Evolutionary conservation across 2,329 filamentous ascomycete genomes (phyloP).

Genomic region (Amauroascus niger): DNA sequence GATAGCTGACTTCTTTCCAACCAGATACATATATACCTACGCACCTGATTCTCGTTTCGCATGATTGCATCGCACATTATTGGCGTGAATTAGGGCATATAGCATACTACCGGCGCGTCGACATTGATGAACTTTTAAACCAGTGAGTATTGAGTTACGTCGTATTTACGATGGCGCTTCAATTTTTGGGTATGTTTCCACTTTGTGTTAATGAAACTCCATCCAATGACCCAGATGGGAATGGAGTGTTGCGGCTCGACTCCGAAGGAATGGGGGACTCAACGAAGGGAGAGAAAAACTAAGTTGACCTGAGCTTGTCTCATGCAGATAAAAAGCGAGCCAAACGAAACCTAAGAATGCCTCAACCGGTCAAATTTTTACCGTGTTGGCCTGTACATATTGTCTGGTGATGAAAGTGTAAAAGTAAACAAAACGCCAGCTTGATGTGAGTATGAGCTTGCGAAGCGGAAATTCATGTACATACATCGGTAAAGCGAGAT

Average conservation of each 20-base stretch:
- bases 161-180: not conserved
- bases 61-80: slow-evolving; percentile 68
- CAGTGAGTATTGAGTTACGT: slow-evolving; percentile 4
- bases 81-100: slow-evolving; percentile 54
- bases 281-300: too few species aligned
- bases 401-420: not conserved
- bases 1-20: not conserved
- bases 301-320: too few species aligned
- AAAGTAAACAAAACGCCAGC: not conserved
- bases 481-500: not conserved
- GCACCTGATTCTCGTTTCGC: slow-evolving; percentile 67
- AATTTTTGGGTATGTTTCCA: not conserved
- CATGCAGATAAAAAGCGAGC: too few species aligned
- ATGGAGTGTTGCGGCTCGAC: too few species aligned
- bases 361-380: too few species aligned
- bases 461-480: not conserved
- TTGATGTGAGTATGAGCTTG: not conserved
- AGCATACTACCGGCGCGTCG: slow-evolving; percentile 37
- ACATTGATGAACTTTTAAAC: slow-evolving; percentile 33
- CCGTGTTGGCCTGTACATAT: too few species aligned
- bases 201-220: too few species aligned
- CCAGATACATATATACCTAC: slow-evolving; percentile 65
- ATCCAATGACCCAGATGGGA: too few species aligned
- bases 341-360: too few species aligned
- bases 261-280: too few species aligned